A percentile compares a stretch with the other conserved stretches of the same genome.
Evolutionary conservation across 2,329 filamentous ascomycete species (phyloP).

Genomic region (Claviceps capensis): DNA sequence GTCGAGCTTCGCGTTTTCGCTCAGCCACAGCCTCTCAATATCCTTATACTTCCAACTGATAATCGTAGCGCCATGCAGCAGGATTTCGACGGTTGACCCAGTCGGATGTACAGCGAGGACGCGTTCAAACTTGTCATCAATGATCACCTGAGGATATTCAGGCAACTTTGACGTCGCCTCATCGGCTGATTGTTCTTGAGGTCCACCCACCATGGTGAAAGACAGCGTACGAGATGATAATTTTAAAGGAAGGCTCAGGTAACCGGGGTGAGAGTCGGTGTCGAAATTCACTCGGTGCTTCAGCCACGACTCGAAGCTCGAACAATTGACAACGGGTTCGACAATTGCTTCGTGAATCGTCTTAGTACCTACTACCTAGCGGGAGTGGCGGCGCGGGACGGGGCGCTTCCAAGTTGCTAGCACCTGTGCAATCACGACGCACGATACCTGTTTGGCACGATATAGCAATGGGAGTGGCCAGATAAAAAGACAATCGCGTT

Average conservation of each 20-base stretch:
- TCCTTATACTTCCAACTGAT: slow-evolving; percentile 82
- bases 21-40: slow-evolving; percentile 76
- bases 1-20: slow-evolving; percentile 66
- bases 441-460: too few species aligned
- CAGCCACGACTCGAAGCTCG: not conserved
- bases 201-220: slow-evolving; percentile 58
- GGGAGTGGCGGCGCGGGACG: not conserved
- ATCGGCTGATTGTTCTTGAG: slow-evolving; percentile 69
- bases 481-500: too few species aligned
- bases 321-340: too few species aligned
- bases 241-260: too few species aligned
- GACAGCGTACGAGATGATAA: not conserved
- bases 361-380: too few species aligned
- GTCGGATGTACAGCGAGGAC: slow-evolving; percentile 73
- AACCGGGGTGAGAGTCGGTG: not conserved
- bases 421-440: too few species aligned
- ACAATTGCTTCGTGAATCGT: too few species aligned
- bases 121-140: slow-evolving; percentile 50
- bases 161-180: slow-evolving; percentile 60
- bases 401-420: too few species aligned
- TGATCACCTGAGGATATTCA: slow-evolving; percentile 62
- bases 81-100: slow-evolving; percentile 72
- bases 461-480: too few species aligned
- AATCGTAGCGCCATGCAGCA: slow-evolving; percentile 87
- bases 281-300: not conserved